Base-by-base conservation (phyloP, 768 basidiomycete genomes). In the Tylopilus sp. region DNA sequence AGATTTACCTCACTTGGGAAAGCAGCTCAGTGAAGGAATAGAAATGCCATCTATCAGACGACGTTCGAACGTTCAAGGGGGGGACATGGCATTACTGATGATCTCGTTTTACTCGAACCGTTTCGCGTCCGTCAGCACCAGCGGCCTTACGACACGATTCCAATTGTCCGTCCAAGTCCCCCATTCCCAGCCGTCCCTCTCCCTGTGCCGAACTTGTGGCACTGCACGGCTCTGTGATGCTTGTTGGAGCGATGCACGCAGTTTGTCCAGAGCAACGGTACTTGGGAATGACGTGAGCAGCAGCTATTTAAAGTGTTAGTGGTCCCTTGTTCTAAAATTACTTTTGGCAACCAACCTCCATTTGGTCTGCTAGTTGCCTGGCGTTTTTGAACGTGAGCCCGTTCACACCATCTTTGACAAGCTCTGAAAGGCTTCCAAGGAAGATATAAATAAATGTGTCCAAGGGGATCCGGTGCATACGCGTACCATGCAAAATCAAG, bases 91-190 rank as follows among this genome's bases (percentile, higher is more conserved):
- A 3, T 22, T n/a, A 45, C 23, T n/a, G n/a, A n/a, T 6, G 18
- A 21, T 20, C 33, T 30, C 40, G 21, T 44, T n/a, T 44, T 45
- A 68, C 43, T 62, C 57, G 38, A 60, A 56, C 18, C 56, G 57
- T 43, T 52, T 57, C 26, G 61, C 69, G 41, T 73, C 69, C 25
- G 49, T 61, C 46, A 75, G 48, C 21, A 79, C 60, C 30, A 92
- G 63, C 15, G 88, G 89, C 62, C 74, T 73, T 46, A 95, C 74
- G 18, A 80, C 73, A 40, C 70, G 72, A 44, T 79, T 77, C 94
- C 94, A 98, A 60, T 94, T 94, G 48, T 91, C 82, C 50, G 85
- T 77, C 93, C 94, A 98, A 0, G 80, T 80, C 21, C 75, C 71
- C 90, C 90, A 93, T 28, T 76, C 73, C 75, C 78, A 78, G 23